These are phyloP conservation scores for Besnoitia besnoiti DNA, from an alignment of 169 alveolate genomes.

Conservation along the genomic window DNA sequence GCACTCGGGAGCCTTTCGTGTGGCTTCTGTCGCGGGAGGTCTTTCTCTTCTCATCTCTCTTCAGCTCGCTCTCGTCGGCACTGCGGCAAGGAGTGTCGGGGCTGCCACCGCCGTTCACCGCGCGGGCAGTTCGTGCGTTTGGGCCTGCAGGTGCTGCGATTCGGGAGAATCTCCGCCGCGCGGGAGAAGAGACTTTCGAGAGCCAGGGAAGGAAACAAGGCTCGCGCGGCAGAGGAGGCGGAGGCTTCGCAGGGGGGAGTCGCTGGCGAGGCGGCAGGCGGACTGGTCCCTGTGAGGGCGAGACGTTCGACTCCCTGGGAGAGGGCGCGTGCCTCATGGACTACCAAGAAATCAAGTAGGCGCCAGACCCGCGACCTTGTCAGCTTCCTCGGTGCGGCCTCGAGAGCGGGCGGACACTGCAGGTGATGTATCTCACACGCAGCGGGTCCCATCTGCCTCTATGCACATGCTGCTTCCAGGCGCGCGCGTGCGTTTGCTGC, in stretches of 20 bases:
- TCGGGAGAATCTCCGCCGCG: background rate
- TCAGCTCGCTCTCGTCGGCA: background rate
- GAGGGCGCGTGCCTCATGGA: constrained; percentile 12
- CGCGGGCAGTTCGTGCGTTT: too few species aligned
- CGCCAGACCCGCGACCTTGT: too few species aligned
- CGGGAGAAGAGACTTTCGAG: background rate
- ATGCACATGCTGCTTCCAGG: too few species aligned
- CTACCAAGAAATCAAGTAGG: constrained; percentile 39
- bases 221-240: background rate
- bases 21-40: background rate
- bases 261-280: constrained; percentile 30
- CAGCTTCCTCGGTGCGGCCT: too few species aligned
- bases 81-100: too few species aligned
- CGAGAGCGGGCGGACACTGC: too few species aligned
- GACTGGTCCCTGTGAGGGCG: background rate
- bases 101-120: too few species aligned
- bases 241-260: background rate
- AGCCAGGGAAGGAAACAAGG: background rate
- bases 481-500: too few species aligned
- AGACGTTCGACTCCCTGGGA: constrained; percentile 1
- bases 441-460: too few species aligned
- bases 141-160: background rate
- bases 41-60: background rate
- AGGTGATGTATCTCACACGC: too few species aligned
- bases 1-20: background rate